Evolutionary conservation across 2,329 filamentous ascomycete species (phyloP).

Genomic region (Cladophialophora yegresii): DNA sequence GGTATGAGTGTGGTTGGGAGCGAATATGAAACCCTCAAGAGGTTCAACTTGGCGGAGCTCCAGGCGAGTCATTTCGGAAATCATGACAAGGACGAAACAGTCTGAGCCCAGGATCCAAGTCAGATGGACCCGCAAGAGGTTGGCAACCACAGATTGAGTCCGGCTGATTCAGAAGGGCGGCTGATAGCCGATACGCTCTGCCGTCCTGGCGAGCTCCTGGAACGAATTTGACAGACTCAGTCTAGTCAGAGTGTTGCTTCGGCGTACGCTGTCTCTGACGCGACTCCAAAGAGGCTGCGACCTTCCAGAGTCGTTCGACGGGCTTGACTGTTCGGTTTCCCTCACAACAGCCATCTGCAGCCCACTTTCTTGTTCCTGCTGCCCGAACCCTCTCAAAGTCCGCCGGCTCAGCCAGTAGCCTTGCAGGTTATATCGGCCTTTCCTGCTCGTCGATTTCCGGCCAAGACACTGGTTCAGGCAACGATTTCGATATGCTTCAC

Average conservation of each 20-base stretch:
- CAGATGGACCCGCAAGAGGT: neutral
- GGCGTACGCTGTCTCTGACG: constrained; percentile 4
- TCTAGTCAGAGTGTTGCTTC: neutral
- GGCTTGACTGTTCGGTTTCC: neutral
- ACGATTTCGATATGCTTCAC: constrained; percentile 1
- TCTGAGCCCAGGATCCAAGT: neutral
- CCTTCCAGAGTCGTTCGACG: neutral
- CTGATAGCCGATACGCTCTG: neutral
- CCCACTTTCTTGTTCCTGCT: neutral
- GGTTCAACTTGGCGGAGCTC: constrained; percentile 65
- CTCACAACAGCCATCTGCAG: neutral
- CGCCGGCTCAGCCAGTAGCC: constrained; percentile 11
- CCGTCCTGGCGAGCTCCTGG: neutral
- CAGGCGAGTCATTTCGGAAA: constrained; percentile 41
- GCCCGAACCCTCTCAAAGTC: constrained; percentile 10
- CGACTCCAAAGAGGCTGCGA: neutral
- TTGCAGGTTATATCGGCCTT: neutral
- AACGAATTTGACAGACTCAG: neutral
- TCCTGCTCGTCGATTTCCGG: neutral
- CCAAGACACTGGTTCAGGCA: neutral
- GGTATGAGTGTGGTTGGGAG: constrained; percentile 64
- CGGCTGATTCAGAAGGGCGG: neutral
- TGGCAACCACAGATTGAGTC: neutral
- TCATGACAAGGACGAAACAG: neutral
- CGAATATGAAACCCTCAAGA: constrained; percentile 63